Evolutionary conservation across 2,329 filamentous ascomycete genomes (phyloP).

Genomic region (Aspergillus carbonarius): DNA sequence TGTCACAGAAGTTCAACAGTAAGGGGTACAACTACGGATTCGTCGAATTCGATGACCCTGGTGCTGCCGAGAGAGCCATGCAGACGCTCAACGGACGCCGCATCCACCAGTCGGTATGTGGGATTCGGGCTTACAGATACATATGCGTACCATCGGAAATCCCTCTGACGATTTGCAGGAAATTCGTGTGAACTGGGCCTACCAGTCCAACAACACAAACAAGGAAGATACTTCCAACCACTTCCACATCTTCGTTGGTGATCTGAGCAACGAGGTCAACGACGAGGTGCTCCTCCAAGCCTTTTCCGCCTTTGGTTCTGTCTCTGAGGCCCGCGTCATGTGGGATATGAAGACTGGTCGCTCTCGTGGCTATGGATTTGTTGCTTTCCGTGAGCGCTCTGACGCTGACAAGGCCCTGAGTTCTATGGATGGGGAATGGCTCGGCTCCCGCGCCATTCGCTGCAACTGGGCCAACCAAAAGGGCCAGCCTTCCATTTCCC

Average conservation of each 20-base stretch:
- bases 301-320: conserved; percentile 91
- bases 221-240: conserved; percentile 98
- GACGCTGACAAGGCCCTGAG: conserved; percentile 95
- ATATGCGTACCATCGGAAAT: not conserved
- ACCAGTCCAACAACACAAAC: conserved; percentile 88
- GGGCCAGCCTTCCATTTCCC: conserved; percentile 97
- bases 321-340: conserved; percentile 98
- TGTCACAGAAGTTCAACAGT: conserved; percentile 57
- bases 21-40: conserved; percentile 99
- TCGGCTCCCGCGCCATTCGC: conserved; percentile 94
- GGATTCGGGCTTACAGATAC: not conserved
- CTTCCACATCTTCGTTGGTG: conserved; percentile 98
- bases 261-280: conserved; percentile 97
- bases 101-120: conserved; percentile 86
- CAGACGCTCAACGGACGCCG: conserved; percentile 91
- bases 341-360: conserved; percentile 99
- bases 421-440: conserved; percentile 99
- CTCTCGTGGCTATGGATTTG: conserved; percentile 95
- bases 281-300: conserved; percentile 91
- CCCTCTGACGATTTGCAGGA: conserved; percentile 59
- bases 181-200: conserved; percentile 99
- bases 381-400: conserved; percentile 88
- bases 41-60: conserved; percentile 97
- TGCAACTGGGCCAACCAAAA: conserved; percentile 99
- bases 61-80: conserved; percentile 95